Conservation (phyloP, 75 land plant species). For the Sequoia sempervirens region DNA sequence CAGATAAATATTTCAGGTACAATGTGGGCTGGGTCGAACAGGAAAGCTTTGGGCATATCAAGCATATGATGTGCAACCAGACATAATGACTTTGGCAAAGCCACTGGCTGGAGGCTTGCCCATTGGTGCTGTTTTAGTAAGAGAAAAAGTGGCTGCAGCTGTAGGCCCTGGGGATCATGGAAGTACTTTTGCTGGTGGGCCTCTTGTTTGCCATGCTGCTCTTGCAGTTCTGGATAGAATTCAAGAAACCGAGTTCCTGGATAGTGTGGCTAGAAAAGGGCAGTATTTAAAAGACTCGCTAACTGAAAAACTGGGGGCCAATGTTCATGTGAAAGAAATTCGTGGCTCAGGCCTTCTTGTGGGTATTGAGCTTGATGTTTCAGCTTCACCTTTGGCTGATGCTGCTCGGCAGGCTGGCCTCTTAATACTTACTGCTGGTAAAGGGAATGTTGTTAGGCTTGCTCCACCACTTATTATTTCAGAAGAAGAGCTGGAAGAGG, state of each 20-base stretch:
- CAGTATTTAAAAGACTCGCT: constrained; percentile 44
- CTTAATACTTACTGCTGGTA: constrained; percentile 75
- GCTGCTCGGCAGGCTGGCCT: constrained; percentile 72
- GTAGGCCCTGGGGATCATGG: constrained; percentile 82
- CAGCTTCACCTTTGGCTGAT: constrained; percentile 64
- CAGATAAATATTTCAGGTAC: constrained; percentile 48
- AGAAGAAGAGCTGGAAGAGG: constrained; percentile 57
- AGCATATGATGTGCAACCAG: constrained; percentile 66
- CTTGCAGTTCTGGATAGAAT: constrained; percentile 72
- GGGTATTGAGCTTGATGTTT: constrained; percentile 76
- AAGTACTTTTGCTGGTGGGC: constrained; percentile 91
- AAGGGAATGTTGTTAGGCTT: constrained; percentile 76
- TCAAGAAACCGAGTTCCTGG: constrained; percentile 58
- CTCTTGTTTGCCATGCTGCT: constrained; percentile 80
- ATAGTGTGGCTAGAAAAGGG: constrained; percentile 64
- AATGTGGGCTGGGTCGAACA: constrained; percentile 91
- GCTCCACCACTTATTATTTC: constrained; percentile 90
- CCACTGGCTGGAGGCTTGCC: constrained; percentile 96
- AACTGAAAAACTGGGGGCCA: constrained; percentile 36
- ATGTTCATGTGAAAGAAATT: constrained; percentile 73
- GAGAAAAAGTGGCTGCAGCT: constrained; percentile 63
- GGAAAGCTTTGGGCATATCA: constrained; percentile 93
- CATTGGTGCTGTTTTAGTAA: constrained; percentile 79
- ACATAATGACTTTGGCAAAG: constrained; percentile 94
- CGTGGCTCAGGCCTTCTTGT: constrained; percentile 77